Evolutionary conservation across 305 asterid species (phyloP).

Genomic region (Solanum hybrid): DNA sequence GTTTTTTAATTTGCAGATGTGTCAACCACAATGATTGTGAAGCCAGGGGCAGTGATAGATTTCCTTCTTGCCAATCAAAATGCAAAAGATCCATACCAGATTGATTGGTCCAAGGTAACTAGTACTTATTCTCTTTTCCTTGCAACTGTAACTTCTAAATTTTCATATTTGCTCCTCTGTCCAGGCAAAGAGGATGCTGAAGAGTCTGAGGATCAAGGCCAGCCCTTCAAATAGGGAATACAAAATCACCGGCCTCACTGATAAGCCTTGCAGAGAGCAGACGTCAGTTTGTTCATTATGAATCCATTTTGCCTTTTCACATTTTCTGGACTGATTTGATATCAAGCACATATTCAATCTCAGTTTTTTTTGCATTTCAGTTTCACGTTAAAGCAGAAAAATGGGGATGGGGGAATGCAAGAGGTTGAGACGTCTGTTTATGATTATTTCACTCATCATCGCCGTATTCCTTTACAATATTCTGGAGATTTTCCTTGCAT

Average conservation of each 20-base stretch:
- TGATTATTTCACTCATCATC: slow-evolving; percentile 41
- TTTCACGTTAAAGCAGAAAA: slow-evolving; percentile 34
- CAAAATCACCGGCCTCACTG: slow-evolving; percentile 56
- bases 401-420: slow-evolving; percentile 13
- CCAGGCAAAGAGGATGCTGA: slow-evolving; percentile 54
- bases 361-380: slow-evolving; percentile 20
- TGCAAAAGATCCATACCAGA: slow-evolving; percentile 24
- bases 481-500: slow-evolving; percentile 61
- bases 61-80: slow-evolving; percentile 46
- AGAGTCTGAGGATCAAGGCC: slow-evolving; percentile 43
- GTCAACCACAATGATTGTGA: slow-evolving; percentile 68
- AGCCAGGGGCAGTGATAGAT: slow-evolving; percentile 56
- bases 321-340: neutral
- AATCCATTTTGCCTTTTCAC: neutral
- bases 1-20: slow-evolving; percentile 31
- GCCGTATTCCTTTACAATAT: slow-evolving; percentile 21
- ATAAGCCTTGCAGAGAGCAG: slow-evolving; percentile 40
- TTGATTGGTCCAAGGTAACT: slow-evolving; percentile 58
- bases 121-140: neutral
- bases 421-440: slow-evolving; percentile 41
- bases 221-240: slow-evolving; percentile 34
- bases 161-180: neutral
- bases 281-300: slow-evolving; percentile 24
- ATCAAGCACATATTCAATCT: neutral
- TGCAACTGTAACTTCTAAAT: neutral